phyloP scores from a whole-genome alignment of 257 asterid genomes.

The Agastache rugosa region DNA sequence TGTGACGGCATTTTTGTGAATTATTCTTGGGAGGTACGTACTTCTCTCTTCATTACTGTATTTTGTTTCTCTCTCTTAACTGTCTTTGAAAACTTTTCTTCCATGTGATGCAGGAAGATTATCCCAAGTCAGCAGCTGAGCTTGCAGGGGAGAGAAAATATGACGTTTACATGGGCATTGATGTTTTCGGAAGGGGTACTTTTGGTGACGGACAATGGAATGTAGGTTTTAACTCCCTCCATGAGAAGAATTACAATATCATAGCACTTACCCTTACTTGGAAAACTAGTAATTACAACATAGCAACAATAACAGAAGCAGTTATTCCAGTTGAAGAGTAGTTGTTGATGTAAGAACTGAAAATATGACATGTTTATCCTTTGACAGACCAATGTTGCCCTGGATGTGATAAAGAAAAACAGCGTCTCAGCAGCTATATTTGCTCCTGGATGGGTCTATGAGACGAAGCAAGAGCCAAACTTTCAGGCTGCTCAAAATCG shows the following conservation, averaged over 20 bases:
- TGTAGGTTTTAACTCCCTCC: slow-evolving; percentile 52
- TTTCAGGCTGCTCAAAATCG: slow-evolving; percentile 89
- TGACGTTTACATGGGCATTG: slow-evolving; percentile 96
- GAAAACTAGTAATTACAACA: no score
- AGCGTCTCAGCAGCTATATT: slow-evolving; percentile 92
- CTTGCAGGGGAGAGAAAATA: slow-evolving; percentile 86
- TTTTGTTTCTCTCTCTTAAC: background rate
- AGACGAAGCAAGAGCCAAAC: slow-evolving; percentile 78
- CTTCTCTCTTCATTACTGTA: slow-evolving; percentile 13
- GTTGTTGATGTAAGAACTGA: background rate
- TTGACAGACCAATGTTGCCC: slow-evolving; percentile 83
- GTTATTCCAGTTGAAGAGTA: background rate
- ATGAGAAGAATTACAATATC: background rate
- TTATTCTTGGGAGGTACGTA: slow-evolving; percentile 93
- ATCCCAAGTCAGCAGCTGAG: slow-evolving; percentile 71
- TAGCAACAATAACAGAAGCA: background rate
- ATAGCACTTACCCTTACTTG: background rate
- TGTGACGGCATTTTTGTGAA: slow-evolving; percentile 89
- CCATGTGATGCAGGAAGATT: slow-evolving; percentile 58
- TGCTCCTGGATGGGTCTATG: slow-evolving; percentile 98
- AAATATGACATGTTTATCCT: background rate
- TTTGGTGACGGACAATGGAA: slow-evolving; percentile 94
- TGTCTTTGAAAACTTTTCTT: slow-evolving; percentile 32
- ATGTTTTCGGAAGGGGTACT: slow-evolving; percentile 86
- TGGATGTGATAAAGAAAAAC: slow-evolving; percentile 73